These are phyloP conservation scores for Fusarium hainanense DNA, from an alignment of 2,329 filamentous ascomycete genomes.

Conservation along the genomic window DNA sequence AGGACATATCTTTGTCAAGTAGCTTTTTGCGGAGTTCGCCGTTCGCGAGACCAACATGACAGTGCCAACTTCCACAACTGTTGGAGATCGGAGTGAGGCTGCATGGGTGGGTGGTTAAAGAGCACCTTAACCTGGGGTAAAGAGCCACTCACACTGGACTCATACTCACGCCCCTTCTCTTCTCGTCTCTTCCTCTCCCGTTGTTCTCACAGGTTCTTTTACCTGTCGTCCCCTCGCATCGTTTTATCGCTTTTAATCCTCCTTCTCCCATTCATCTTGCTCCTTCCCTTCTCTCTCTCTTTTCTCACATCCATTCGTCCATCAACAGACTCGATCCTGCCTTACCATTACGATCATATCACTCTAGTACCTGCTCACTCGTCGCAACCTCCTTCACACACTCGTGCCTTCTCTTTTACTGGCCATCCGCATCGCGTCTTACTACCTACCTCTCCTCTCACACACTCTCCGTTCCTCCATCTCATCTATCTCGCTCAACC, in stretches of 20 bases:
- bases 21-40: conserved; percentile 38
- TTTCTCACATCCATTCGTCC: neutral
- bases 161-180: conserved; percentile 40
- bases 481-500: neutral
- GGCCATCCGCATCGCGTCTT: conserved; percentile 18
- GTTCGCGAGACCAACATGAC: conserved; percentile 29
- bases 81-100: conserved; percentile 35
- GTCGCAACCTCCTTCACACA: conserved; percentile 13
- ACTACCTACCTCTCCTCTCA: neutral
- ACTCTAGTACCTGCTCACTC: conserved; percentile 9
- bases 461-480: conserved; percentile 6
- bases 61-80: conserved; percentile 37
- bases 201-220: conserved; percentile 43
- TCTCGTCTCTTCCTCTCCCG: conserved; percentile 36
- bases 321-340: conserved; percentile 7
- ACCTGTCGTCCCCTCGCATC: conserved; percentile 43
- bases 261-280: conserved; percentile 43
- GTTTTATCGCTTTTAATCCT: conserved; percentile 40
- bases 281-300: conserved; percentile 33
- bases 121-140: conserved; percentile 38
- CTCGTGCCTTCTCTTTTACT: conserved; percentile 24
- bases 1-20: conserved; percentile 33
- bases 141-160: conserved; percentile 44
- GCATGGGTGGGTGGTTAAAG: conserved; percentile 30
- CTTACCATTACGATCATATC: conserved; percentile 9